A percentile compares a stretch with the other conserved stretches of the same genome.
These are phyloP conservation scores for Phytophthora fragariae DNA, from an alignment of 352 stramenopile genomes.

Conservation along the genomic window DNA sequence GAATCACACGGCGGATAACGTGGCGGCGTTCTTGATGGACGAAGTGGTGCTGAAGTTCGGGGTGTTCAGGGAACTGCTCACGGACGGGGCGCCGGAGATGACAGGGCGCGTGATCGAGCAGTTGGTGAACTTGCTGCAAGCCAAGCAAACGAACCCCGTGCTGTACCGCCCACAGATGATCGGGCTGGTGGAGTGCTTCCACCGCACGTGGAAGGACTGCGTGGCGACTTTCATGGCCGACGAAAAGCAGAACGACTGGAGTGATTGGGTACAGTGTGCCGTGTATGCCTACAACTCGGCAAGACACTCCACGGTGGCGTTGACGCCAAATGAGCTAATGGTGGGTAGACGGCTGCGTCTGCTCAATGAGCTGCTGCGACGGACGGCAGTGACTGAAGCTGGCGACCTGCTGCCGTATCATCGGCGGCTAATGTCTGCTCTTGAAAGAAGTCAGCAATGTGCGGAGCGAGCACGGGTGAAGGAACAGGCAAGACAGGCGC, in stretches of 20 bases:
- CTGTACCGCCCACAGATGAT: constrained; percentile 1
- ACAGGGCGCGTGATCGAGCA: neutral
- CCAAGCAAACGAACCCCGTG: no score
- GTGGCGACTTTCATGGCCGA: neutral
- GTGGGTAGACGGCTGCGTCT: neutral
- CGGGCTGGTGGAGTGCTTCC: constrained; percentile 8
- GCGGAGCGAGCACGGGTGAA: neutral
- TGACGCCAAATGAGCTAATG: constrained; percentile 6
- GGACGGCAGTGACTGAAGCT: constrained; percentile 2
- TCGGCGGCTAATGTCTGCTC: neutral
- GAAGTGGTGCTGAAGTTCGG: neutral
- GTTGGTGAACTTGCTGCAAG: neutral
- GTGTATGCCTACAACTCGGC: constrained; percentile 8
- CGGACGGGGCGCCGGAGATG: constrained; percentile 2
- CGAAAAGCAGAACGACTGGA: neutral
- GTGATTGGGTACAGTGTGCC: neutral
- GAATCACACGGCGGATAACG: no score
- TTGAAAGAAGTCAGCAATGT: neutral
- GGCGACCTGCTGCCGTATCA: neutral
- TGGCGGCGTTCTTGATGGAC: no score
- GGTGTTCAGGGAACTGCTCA: constrained; percentile 2
- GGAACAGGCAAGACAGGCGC: neutral
- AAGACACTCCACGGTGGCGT: no score
- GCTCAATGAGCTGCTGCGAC: neutral
- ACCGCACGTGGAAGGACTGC: constrained; percentile 14